Evolutionary conservation across 345 rosid species (phyloP).

Genomic region (Trapa incisa): DNA sequence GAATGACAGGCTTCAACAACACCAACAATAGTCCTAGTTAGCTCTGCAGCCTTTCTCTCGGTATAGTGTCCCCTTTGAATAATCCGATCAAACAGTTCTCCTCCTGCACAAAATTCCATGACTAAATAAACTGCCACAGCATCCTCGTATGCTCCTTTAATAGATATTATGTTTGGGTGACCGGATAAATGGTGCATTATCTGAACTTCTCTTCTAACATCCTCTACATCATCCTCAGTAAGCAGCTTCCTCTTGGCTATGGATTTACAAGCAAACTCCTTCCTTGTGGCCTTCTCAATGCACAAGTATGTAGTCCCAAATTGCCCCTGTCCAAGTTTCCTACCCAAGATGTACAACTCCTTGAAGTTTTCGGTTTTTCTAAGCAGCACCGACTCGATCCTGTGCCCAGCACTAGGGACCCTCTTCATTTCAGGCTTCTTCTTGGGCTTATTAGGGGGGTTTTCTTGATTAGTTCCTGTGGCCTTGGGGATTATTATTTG

Average conservation of each 20-base stretch:
- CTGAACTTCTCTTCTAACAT: conserved; percentile 42
- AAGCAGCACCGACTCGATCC: conserved; percentile 22
- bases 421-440: conserved; percentile 24
- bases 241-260: conserved; percentile 37
- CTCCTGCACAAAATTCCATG: conserved; percentile 37
- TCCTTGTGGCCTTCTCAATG: conserved; percentile 24
- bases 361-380: conserved; percentile 28
- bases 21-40: conserved; percentile 34
- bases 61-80: conserved; percentile 32
- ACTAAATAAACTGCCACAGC: conserved; percentile 36
- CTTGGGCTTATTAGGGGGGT: conserved; percentile 12
- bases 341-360: conserved; percentile 29
- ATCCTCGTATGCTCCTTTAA: conserved; percentile 34
- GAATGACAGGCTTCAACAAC: conserved; percentile 41
- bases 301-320: conserved; percentile 37
- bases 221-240: conserved; percentile 35
- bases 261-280: conserved; percentile 34
- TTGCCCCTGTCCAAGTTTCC: conserved; percentile 38
- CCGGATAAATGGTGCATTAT: conserved; percentile 44
- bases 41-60: conserved; percentile 34
- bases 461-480: conserved; percentile 1
- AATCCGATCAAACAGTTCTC: conserved; percentile 38
- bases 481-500: conserved; percentile 19
- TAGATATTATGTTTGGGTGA: conserved; percentile 27
- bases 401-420: conserved; percentile 27